A percentile compares a stretch with the other conserved stretches of the same genome.
Conservation (phyloP, 1,284 basidiomycete species). For the Fomes fomentarius region DNA sequence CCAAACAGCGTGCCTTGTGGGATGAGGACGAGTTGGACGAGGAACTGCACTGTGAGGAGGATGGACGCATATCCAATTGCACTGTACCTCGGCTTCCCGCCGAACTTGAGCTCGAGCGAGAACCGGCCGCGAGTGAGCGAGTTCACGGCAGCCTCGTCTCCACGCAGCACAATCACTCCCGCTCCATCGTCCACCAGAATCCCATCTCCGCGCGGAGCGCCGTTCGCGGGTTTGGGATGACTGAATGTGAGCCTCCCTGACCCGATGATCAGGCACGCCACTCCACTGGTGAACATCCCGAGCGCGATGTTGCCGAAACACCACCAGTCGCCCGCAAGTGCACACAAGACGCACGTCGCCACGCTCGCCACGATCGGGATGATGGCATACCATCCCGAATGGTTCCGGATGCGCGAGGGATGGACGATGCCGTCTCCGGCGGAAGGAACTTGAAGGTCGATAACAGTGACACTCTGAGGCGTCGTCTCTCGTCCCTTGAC, state of each 20-base stretch:
- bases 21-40: conserved; percentile 22
- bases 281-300: conserved; percentile 20
- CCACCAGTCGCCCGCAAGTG: conserved; percentile 22
- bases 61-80: conserved; percentile 19
- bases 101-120: conserved; percentile 12
- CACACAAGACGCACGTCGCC: conserved; percentile 18
- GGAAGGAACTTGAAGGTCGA: conserved; percentile 16
- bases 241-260: conserved; percentile 18
- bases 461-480: conserved; percentile 12
- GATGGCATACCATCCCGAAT: conserved; percentile 8
- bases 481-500: conserved; percentile 6
- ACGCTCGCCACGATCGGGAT: conserved; percentile 20
- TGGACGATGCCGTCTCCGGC: background rate
- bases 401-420: background rate
- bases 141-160: conserved; percentile 20
- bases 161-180: conserved; percentile 15
- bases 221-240: conserved; percentile 16
- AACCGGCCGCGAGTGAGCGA: conserved; percentile 22
- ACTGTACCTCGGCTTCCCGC: conserved; percentile 11
- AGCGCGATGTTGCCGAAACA: conserved; percentile 18
- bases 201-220: conserved; percentile 22
- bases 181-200: conserved; percentile 16
- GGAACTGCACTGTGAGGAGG: conserved; percentile 23
- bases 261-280: conserved; percentile 24
- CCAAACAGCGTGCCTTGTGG: conserved; percentile 22